Conservation (phyloP, 164 flowering plant species). For the Aristolochia contorta region DNA sequence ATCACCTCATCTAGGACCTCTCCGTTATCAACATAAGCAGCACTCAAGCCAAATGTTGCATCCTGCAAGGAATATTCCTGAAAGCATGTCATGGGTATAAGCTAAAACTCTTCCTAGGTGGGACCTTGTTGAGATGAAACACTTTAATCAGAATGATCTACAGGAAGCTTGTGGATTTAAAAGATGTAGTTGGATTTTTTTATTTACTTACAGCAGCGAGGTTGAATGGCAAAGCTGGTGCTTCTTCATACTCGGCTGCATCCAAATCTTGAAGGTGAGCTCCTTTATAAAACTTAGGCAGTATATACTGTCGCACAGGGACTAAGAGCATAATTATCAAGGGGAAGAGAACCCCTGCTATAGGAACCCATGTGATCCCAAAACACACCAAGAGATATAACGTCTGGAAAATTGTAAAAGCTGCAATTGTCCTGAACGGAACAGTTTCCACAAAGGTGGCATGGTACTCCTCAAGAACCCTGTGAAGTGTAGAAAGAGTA, state of each 20-base stretch:
- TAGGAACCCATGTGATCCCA: constrained; percentile 93
- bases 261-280: constrained; percentile 93
- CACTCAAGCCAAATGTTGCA: constrained; percentile 34
- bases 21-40: constrained; percentile 43
- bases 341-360: constrained; percentile 95
- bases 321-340: constrained; percentile 94
- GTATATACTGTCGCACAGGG: constrained; percentile 83
- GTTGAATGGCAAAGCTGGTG: constrained; percentile 78
- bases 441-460: constrained; percentile 97
- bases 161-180: no score
- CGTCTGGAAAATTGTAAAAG: constrained; percentile 81
- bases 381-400: constrained; percentile 68
- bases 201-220: constrained; percentile 39
- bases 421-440: constrained; percentile 81
- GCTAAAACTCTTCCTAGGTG: no score
- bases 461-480: constrained; percentile 92
- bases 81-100: no score
- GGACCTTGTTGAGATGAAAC: no score
- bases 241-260: constrained; percentile 95
- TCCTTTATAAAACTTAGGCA: constrained; percentile 94
- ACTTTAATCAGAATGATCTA: no score
- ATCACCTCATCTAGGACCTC: constrained; percentile 80
- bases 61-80: constrained; percentile 33
- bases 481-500: constrained; percentile 18
- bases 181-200: no score